Evolutionary conservation across 768 basidiomycete species (phyloP).

Genomic region (Russula lepida): DNA sequence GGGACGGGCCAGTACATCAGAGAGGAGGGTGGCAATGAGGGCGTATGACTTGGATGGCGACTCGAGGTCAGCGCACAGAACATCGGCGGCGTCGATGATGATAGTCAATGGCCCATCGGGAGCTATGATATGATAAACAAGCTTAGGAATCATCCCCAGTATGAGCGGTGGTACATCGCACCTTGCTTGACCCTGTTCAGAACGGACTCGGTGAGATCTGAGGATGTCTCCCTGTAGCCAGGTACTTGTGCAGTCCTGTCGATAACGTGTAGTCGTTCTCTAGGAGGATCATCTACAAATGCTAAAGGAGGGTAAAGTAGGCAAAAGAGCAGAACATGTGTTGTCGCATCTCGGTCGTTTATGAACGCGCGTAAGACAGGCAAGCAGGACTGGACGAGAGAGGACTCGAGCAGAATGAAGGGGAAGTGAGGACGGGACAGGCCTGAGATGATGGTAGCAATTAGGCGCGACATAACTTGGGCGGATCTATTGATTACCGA

Average conservation of each 20-base stretch:
- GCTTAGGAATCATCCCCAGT: background rate
- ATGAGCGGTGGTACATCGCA: conserved; percentile 20
- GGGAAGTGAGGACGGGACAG: conserved; percentile 31
- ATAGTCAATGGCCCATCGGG: conserved; percentile 46
- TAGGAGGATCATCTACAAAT: conserved; percentile 28
- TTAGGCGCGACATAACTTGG: conserved; percentile 24
- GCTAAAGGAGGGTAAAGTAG: conserved; percentile 47
- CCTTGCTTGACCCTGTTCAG: conserved; percentile 34
- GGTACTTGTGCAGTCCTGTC: conserved; percentile 47
- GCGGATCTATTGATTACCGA: background rate
- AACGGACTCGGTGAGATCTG: conserved; percentile 32
- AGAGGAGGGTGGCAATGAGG: conserved; percentile 42
- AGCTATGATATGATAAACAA: conserved; percentile 25
- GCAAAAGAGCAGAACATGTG: conserved; percentile 42
- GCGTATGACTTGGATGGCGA: conserved; percentile 46
- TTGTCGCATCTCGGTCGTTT: conserved; percentile 21
- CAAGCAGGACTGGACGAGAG: conserved; percentile 46
- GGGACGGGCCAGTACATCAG: conserved; percentile 38
- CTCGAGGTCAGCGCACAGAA: conserved; percentile 48
- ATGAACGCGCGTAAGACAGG: conserved; percentile 41
- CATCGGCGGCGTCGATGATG: conserved; percentile 67
- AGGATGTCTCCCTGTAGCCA: conserved; percentile 38
- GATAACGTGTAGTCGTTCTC: conserved; percentile 33
- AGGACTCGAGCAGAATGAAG: conserved; percentile 51
- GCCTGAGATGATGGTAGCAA: conserved; percentile 26